phyloP scores from a whole-genome alignment of 495 filamentous ascomycete species.

The Copromyces sp. region DNA sequence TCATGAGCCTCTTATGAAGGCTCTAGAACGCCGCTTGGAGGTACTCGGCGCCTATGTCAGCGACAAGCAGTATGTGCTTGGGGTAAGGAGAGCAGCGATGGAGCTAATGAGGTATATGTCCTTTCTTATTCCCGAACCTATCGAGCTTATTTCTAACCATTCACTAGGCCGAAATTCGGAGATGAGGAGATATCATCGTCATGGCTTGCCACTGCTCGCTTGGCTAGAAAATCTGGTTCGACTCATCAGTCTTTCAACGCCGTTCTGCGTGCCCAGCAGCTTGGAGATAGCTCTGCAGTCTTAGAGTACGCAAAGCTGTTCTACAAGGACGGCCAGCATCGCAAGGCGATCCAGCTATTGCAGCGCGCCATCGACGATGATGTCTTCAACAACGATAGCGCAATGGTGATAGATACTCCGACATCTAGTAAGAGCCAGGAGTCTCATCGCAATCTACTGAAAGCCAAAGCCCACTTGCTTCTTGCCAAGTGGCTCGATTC shows the following conservation, averaged over 20 bases:
- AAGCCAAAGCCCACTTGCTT: constrained; percentile 64
- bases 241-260: constrained; percentile 85
- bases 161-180: constrained; percentile 35
- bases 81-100: constrained; percentile 78
- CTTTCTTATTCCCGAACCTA: constrained; percentile 18
- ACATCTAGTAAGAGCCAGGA: constrained; percentile 33
- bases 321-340: constrained; percentile 91
- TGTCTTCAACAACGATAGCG: constrained; percentile 39
- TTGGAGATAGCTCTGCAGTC: constrained; percentile 74
- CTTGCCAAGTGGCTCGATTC: constrained; percentile 95
- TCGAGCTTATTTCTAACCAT: constrained; percentile 19
- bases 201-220: constrained; percentile 77
- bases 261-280: constrained; percentile 74
- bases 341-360: constrained; percentile 86
- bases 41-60: constrained; percentile 74
- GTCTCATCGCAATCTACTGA: constrained; percentile 43
- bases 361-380: constrained; percentile 73
- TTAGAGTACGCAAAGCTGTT: constrained; percentile 87
- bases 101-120: constrained; percentile 50
- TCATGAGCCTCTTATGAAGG: constrained; percentile 39
- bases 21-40: constrained; percentile 66
- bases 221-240: constrained; percentile 76
- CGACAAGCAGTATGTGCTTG: constrained; percentile 92
- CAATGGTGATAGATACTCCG: constrained; percentile 32
- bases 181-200: constrained; percentile 66